Base-by-base conservation (phyloP, 306 rosid genomes). In the Prinsepia uniflora region DNA sequence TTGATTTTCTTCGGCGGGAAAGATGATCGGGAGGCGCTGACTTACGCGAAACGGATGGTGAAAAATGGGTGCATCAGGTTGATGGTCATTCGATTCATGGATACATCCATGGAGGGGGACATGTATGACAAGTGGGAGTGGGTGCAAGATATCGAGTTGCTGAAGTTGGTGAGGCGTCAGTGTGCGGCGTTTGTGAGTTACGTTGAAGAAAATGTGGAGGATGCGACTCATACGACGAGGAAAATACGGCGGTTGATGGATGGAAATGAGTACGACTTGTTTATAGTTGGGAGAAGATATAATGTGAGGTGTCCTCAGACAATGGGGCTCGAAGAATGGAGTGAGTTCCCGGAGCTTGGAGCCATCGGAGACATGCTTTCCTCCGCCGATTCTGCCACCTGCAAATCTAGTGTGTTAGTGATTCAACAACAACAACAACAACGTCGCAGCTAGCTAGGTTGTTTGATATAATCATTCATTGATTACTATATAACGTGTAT, bases 1-100 rank as follows among this genome's bases (percentile, higher is more conserved):
- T 0, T 85, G 76, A 50, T 89, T 10, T 89, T 76, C 77, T n/a
- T 89, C 7, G 96, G 92, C 39, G 96, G 96, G 0, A 74, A 72
- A 8, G 92, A 89, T 1, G 90, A 89, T 7, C 76, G 86, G 44
- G 92, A 89, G 49, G 89, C 89, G 0, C 45, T 87, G 3, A 61
- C 20, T 2, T 46, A 81, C 0, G 83, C 92, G 0, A 74, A 60
- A 65, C 76, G 85, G 11, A 81, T 87, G 89, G 61, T 72, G 0
- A 80, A 63, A 17, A 86, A 89, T 45, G 72, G 86, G 0, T 65
- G 74, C 17, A 83, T 89, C 4, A 76, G 74, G 19, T 73, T 89
- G 0, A 79, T 84, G 0, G 79, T 89, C 60, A 43, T 89, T 1
- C 67, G 81, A 6, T 75, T 89, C 53, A 6, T 73, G 7, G 36